Conservation (phyloP, 2,329 filamentous ascomycete genomes). For the Penicillium sp. region DNA sequence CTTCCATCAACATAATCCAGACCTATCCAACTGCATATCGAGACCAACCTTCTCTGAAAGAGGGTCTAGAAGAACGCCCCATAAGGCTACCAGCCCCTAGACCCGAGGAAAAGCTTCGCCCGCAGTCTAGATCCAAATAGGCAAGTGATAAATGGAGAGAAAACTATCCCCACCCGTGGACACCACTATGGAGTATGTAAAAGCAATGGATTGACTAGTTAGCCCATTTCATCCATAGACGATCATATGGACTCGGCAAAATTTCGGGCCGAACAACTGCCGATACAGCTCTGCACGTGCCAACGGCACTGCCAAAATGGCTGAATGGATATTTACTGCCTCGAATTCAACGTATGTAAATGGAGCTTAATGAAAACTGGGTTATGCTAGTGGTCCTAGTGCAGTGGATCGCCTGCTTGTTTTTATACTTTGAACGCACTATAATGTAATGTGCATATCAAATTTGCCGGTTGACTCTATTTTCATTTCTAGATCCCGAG, state of each 20-base stretch:
- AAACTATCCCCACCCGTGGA: constrained; percentile 12
- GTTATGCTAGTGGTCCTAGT: neutral
- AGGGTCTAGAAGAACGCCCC: neutral
- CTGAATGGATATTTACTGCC: neutral
- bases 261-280: neutral
- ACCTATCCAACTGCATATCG: neutral
- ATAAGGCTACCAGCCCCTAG: too few relatives aligned
- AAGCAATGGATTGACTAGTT: constrained; percentile 68
- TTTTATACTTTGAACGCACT: neutral
- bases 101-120: constrained; percentile 9
- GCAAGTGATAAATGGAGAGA: constrained; percentile 18
- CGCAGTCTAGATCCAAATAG: constrained; percentile 13
- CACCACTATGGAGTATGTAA: constrained; percentile 33
- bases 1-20: neutral
- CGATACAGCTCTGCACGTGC: neutral
- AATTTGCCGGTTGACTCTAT: neutral
- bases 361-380: neutral
- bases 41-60: neutral
- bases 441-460: neutral
- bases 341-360: neutral
- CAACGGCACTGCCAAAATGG: neutral
- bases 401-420: neutral
- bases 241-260: constrained; percentile 54
- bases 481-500: neutral
- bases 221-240: constrained; percentile 72